Conservation (phyloP, 2,329 filamentous ascomycete genomes). For the Beauveria bassiana region DNA sequence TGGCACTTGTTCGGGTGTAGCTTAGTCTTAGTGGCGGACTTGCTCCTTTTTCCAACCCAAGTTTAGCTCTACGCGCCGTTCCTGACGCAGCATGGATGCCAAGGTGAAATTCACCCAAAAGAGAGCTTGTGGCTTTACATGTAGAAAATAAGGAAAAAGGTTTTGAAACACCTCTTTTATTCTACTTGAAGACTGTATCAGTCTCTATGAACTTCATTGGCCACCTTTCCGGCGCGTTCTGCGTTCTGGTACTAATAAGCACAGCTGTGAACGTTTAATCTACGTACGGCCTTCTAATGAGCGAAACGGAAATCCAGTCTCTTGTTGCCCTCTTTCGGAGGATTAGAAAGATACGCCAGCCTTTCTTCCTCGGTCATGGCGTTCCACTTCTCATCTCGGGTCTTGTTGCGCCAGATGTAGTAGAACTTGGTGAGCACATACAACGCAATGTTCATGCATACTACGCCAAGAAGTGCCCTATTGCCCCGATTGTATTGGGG, state of each 20-base stretch:
- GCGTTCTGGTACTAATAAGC: neutral
- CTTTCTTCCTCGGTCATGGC: slow-evolving; percentile 35
- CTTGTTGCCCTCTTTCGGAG: slow-evolving; percentile 37
- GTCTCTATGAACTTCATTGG: neutral
- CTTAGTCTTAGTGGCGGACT: slow-evolving; percentile 13
- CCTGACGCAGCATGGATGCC: too few relatives aligned
- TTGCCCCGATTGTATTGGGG: slow-evolving; percentile 35
- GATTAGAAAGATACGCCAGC: slow-evolving; percentile 26
- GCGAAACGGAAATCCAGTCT: slow-evolving; percentile 35
- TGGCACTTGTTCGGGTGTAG: neutral
- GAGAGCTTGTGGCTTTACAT: too few relatives aligned
- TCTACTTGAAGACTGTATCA: neutral
- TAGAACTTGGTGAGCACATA: slow-evolving; percentile 44
- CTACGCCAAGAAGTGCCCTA: slow-evolving; percentile 39
- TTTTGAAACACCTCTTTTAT: too few relatives aligned
- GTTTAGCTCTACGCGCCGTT: too few relatives aligned
- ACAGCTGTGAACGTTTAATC: neutral
- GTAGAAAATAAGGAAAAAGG: too few relatives aligned
- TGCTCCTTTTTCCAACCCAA: neutral
- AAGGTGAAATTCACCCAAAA: too few relatives aligned
- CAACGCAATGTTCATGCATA: slow-evolving; percentile 38
- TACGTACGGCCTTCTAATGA: slow-evolving; percentile 14
- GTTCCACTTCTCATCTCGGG: slow-evolving; percentile 36
- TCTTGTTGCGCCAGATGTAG: slow-evolving; percentile 42
- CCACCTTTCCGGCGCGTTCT: neutral